Percentiles rank a stretch among this genome's conserved stretches.
phyloP scores from a whole-genome alignment of 1,139 yeast species.

The Petasospora rhodanensis region DNA sequence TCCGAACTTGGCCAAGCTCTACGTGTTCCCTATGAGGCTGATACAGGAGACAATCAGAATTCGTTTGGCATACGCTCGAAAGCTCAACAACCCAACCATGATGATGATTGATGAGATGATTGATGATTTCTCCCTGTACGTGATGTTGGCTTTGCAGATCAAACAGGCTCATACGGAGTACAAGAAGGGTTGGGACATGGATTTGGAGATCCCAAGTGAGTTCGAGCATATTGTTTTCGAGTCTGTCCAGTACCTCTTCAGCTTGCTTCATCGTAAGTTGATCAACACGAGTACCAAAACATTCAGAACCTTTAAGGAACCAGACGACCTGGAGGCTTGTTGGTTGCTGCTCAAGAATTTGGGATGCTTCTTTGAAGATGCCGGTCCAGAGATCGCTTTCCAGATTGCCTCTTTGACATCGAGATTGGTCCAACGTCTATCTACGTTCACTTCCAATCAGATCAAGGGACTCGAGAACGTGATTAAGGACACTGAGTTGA shows the following conservation, averaged over 20 bases:
- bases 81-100: constrained; percentile 80
- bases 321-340: constrained; percentile 78
- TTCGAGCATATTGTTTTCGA: constrained; percentile 72
- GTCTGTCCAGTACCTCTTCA: constrained; percentile 70
- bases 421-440: constrained; percentile 63
- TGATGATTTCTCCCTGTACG: constrained; percentile 76
- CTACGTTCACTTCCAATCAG: constrained; percentile 69
- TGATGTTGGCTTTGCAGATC: constrained; percentile 71
- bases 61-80: constrained; percentile 73
- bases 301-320: constrained; percentile 84
- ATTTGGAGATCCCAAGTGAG: constrained; percentile 59
- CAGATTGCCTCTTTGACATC: constrained; percentile 65
- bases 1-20: constrained; percentile 53
- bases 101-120: constrained; percentile 96
- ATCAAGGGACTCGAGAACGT: constrained; percentile 56
- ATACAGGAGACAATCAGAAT: constrained; percentile 77
- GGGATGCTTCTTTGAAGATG: constrained; percentile 74
- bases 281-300: constrained; percentile 70
- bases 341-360: constrained; percentile 73
- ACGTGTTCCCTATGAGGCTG: constrained; percentile 77
- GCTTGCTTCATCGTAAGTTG: constrained; percentile 68
- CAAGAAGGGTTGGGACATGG: constrained; percentile 72
- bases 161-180: constrained; percentile 70
- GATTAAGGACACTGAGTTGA: constrained; percentile 26
- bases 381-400: constrained; percentile 77